These are phyloP conservation scores for Gynostemma pentaphyllum DNA, from an alignment of 306 rosid species.

Conservation along the genomic window DNA sequence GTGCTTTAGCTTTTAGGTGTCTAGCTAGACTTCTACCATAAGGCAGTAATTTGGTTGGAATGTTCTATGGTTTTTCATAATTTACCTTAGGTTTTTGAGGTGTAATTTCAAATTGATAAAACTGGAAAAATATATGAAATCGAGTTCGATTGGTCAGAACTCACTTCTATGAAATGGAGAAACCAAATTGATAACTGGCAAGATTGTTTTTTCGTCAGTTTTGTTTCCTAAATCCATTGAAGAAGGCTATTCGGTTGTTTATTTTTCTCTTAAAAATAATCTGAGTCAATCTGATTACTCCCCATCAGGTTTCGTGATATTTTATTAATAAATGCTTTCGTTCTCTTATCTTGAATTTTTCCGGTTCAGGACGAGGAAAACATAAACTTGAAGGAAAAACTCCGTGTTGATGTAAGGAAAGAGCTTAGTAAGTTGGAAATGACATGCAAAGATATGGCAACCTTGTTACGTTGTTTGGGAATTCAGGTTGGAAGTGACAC, in stretches of 20 bases:
- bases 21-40: not conserved
- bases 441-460: conserved; percentile 54
- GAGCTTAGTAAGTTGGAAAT: conserved; percentile 54
- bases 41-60: not conserved
- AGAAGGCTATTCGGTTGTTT: not conserved
- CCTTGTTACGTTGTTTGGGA: conserved; percentile 80
- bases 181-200: not conserved
- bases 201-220: conserved; percentile 9
- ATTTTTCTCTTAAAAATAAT: not conserved
- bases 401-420: conserved; percentile 59
- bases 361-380: conserved; percentile 65
- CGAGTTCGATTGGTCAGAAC: not conserved
- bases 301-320: not conserved
- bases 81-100: not conserved
- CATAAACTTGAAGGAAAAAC: conserved; percentile 60
- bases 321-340: not conserved
- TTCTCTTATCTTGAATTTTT: not conserved
- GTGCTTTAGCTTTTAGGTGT: not conserved
- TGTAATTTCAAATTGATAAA: not conserved
- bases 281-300: not conserved
- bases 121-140: not conserved
- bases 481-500: conserved; percentile 46
- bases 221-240: not conserved
- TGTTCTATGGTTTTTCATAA: not conserved
- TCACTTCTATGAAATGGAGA: not conserved